Percentiles rank a stretch among this genome's conserved stretches.
Conservation (phyloP, 257 asterid species). For the Salvia rosmarinus region DNA sequence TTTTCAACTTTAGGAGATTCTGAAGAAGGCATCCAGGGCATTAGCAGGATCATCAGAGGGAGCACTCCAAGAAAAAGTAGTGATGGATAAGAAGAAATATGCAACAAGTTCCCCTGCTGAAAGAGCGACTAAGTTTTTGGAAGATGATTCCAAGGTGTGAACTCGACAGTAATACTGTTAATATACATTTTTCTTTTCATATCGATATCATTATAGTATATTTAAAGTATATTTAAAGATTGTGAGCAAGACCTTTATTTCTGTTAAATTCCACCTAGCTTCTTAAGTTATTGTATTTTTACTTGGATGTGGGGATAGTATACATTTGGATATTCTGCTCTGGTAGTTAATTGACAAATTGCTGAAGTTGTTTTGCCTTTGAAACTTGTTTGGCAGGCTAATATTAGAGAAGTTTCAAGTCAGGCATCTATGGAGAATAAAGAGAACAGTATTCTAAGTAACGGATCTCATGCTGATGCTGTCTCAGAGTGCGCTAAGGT, state of each 20-base stretch:
- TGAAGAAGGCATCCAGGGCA: slow-evolving; percentile 68
- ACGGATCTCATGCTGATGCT: slow-evolving; percentile 38
- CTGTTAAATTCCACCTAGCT: slow-evolving; percentile 5
- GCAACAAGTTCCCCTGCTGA: slow-evolving; percentile 49
- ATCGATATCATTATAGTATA: neutral
- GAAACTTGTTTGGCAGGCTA: slow-evolving; percentile 56
- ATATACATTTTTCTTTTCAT: slow-evolving; percentile 1
- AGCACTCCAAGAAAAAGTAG: slow-evolving; percentile 44
- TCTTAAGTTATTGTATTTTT: slow-evolving; percentile 11
- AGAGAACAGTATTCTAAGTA: slow-evolving; percentile 36
- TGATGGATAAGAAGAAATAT: slow-evolving; percentile 43
- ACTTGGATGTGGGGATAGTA: slow-evolving; percentile 17
- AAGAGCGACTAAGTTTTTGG: slow-evolving; percentile 49
- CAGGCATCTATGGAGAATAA: slow-evolving; percentile 43
- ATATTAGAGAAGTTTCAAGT: slow-evolving; percentile 42
- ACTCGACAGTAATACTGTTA: slow-evolving; percentile 34
- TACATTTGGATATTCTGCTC: neutral
- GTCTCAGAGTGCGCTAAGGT: slow-evolving; percentile 58
- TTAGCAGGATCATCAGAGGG: slow-evolving; percentile 46
- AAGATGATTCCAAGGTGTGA: slow-evolving; percentile 53
- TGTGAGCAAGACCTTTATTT: neutral
- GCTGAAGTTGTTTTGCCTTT: slow-evolving; percentile 20
- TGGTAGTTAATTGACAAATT: neutral
- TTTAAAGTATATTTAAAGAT: neutral
- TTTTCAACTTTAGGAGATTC: slow-evolving; percentile 56